Base-by-base conservation (phyloP, 1,284 basidiomycete genomes). In the Ceratobasidium sp. region DNA sequence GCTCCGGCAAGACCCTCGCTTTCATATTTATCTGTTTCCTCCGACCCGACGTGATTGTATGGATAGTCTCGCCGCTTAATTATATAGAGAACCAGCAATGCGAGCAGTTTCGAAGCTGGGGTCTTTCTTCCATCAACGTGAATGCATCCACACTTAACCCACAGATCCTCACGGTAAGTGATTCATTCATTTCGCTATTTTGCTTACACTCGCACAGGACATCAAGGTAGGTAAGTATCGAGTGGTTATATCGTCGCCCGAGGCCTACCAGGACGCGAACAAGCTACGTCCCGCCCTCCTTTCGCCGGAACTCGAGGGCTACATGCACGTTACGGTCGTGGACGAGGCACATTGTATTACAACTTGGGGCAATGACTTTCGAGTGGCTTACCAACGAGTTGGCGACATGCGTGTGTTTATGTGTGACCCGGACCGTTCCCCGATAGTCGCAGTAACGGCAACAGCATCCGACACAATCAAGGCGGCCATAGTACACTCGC, bases 1-100 rank as follows among this genome's bases (percentile, higher is more conserved):
- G 57, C 29, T 32, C 7, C 34, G 57, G 57, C 3, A 60, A 60
- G 17, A 60, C 43, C 13, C 20, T 60, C 34, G 20, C 43, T 10
- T 49, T 60, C 27, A 43, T 60, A 4, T 29, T 35, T 25, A 34
- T 29, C 1, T 8, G 20, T 12, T 49, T 60, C 27, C 27, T 60
- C 13, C 27, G n/a, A 10, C 55, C 22, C 7, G 43, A 49, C 4
- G 32, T 45, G 27, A 32, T 60, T 5, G 29, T 49, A 0, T 60
- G 57, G 57, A 60, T 60, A n/a, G 31, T 60, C 4, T 60, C 43
- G 1, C 57, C 57, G 2, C 43, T 60, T 6, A 60, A 60, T 29
- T 60, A 60, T 29, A 47, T 49, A 13, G 57, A 60, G n/a, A 32
- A 40, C 3, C 13, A 60, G 31, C 57, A 60, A 22, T 42, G 13